Percentiles rank a stretch among this genome's conserved stretches.
Conservation (phyloP, 1,284 basidiomycete species). For the Cystobasidium slooffiae region DNA sequence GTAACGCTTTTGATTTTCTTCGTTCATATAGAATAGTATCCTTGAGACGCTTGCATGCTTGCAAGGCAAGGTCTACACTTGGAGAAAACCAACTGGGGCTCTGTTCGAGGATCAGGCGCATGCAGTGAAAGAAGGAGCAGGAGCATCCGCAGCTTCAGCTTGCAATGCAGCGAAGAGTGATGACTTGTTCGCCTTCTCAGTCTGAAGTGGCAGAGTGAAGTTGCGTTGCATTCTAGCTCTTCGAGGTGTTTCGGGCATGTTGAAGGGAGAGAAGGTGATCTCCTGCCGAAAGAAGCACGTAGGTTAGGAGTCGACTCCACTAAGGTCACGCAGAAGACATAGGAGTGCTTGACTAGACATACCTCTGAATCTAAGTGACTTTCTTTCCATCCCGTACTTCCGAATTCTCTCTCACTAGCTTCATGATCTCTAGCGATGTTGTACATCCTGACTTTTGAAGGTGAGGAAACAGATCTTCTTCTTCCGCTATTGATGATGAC, state of each 20-base stretch:
- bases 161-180: slow-evolving; percentile 6
- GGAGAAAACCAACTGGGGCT: background rate
- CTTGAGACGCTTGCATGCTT: background rate
- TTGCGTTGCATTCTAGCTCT: background rate
- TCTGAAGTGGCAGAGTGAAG: background rate
- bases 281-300: no score
- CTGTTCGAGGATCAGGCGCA: background rate
- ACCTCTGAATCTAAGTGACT: no score
- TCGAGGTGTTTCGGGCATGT: no score
- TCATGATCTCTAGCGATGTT: background rate
- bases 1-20: no score
- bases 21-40: no score
- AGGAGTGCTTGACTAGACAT: no score
- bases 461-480: slow-evolving; percentile 26
- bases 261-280: no score
- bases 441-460: slow-evolving; percentile 30
- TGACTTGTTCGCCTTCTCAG: background rate
- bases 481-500: background rate
- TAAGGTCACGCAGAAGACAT: no score
- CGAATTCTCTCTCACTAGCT: background rate
- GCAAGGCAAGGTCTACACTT: background rate
- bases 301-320: no score
- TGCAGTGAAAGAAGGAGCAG: background rate
- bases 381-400: no score
- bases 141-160: slow-evolving; percentile 15